Conservation (phyloP, 2,329 filamentous ascomycete species). For the Cytospora mali region DNA sequence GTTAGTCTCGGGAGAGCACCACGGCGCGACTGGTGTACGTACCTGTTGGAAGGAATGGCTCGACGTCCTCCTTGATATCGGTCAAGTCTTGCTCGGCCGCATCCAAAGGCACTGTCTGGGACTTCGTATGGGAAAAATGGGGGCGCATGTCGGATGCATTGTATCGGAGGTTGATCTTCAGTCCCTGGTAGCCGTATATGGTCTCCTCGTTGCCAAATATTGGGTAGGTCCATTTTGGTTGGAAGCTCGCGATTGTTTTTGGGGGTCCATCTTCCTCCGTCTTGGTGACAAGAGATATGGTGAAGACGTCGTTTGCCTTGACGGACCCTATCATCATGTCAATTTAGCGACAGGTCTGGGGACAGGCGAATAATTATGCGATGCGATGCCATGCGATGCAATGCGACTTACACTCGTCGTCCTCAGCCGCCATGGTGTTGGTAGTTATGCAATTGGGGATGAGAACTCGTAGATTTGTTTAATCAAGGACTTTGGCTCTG, state of each 20-base stretch:
- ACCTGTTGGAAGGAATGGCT: conserved; percentile 69
- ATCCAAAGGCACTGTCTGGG: conserved; percentile 61
- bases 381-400: conserved; percentile 6
- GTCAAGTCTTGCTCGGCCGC: conserved; percentile 66
- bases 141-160: conserved; percentile 75
- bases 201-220: conserved; percentile 92
- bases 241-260: conserved; percentile 68
- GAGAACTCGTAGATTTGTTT: neutral
- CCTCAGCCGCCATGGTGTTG: conserved; percentile 19
- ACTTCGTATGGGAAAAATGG: conserved; percentile 70
- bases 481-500: neutral
- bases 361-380: neutral
- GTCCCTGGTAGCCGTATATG: conserved; percentile 85
- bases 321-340: conserved; percentile 52
- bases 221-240: conserved; percentile 85
- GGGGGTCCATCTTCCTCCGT: conserved; percentile 48
- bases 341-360: conserved; percentile 4
- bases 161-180: conserved; percentile 73
- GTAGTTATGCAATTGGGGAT: neutral
- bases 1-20: conserved; percentile 25
- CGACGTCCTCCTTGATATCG: conserved; percentile 67
- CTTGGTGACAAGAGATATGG: conserved; percentile 60
- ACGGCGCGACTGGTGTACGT: conserved; percentile 34
- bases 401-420: conserved; percentile 24
- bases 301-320: conserved; percentile 64